Conservation (phyloP, 2,329 filamentous ascomycete genomes). For the Xylariaceae sp. region DNA sequence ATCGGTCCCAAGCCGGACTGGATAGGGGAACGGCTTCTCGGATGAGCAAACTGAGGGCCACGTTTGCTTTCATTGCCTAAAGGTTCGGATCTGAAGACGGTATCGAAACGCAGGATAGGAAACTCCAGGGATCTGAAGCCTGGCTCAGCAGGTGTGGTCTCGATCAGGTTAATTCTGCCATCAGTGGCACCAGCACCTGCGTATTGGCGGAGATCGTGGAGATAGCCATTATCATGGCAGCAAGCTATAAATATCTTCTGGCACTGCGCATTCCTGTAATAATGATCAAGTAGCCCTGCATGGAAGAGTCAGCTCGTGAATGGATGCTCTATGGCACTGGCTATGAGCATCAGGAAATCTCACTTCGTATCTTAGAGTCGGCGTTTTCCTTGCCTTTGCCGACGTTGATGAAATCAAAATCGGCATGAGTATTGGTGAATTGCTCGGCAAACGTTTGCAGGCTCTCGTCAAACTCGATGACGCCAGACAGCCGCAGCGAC, state of each 20-base stretch:
- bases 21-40: conserved; percentile 22
- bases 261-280: conserved; percentile 33
- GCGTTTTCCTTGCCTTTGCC: conserved; percentile 34
- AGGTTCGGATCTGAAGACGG: conserved; percentile 31
- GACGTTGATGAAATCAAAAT: conserved; percentile 35
- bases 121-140: conserved; percentile 31
- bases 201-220: conserved; percentile 34
- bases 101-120: conserved; percentile 31
- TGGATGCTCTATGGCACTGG: not conserved
- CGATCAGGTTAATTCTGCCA: conserved; percentile 29
- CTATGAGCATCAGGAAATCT: conserved; percentile 5
- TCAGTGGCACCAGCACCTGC: conserved; percentile 25
- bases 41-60: conserved; percentile 13
- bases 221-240: conserved; percentile 35
- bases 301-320: conserved; percentile 10
- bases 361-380: conserved; percentile 33
- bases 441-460: conserved; percentile 33
- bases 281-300: conserved; percentile 33
- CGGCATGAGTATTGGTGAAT: conserved; percentile 33
- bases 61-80: conserved; percentile 32
- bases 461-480: conserved; percentile 31
- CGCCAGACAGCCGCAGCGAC: conserved; percentile 31
- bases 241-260: conserved; percentile 33
- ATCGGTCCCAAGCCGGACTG: conserved; percentile 23
- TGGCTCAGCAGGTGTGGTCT: conserved; percentile 33